phyloP scores from a whole-genome alignment of 306 rosid species.

The Acacia melanoxylon region DNA sequence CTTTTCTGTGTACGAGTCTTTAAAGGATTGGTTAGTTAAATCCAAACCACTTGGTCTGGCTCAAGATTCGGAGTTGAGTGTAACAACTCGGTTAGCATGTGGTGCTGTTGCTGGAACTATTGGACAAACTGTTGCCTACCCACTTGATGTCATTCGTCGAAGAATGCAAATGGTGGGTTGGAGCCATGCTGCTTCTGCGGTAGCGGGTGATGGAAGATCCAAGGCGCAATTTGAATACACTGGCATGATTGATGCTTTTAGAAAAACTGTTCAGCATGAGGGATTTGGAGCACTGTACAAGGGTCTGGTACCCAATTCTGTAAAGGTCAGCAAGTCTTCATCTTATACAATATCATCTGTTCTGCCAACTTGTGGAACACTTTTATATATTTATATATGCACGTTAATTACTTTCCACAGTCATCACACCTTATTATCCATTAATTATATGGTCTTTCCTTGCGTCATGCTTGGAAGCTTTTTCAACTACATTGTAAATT shows the following conservation, averaged over 20 bases:
- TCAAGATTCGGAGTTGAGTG: slow-evolving; percentile 78
- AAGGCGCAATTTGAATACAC: slow-evolving; percentile 73
- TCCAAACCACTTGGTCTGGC: slow-evolving; percentile 69
- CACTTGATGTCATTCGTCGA: slow-evolving; percentile 97
- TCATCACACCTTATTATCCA: background rate
- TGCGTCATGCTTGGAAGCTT: background rate
- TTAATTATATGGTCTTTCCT: background rate
- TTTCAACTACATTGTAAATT: background rate
- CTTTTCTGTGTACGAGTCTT: slow-evolving; percentile 95
- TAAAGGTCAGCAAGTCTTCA: slow-evolving; percentile 70
- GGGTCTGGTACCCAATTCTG: slow-evolving; percentile 98
- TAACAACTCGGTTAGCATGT: slow-evolving; percentile 87
- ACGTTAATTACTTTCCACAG: slow-evolving; percentile 6
- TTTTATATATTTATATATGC: background rate
- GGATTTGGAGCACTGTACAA: slow-evolving; percentile 97
- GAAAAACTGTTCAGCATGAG: slow-evolving; percentile 91
- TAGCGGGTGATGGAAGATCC: slow-evolving; percentile 84
- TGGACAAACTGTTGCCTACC: slow-evolving; percentile 98
- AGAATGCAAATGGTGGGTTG: slow-evolving; percentile 99
- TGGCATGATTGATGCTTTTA: slow-evolving; percentile 96
- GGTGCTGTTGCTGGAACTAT: slow-evolving; percentile 98
- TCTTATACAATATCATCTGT: slow-evolving; percentile 9
- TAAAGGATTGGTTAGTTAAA: slow-evolving; percentile 84
- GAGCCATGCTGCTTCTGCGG: slow-evolving; percentile 86
- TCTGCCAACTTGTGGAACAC: background rate